These are phyloP conservation scores for Rhododendron ferrugineum DNA, from an alignment of 148 eudicot species.

Conservation along the genomic window DNA sequence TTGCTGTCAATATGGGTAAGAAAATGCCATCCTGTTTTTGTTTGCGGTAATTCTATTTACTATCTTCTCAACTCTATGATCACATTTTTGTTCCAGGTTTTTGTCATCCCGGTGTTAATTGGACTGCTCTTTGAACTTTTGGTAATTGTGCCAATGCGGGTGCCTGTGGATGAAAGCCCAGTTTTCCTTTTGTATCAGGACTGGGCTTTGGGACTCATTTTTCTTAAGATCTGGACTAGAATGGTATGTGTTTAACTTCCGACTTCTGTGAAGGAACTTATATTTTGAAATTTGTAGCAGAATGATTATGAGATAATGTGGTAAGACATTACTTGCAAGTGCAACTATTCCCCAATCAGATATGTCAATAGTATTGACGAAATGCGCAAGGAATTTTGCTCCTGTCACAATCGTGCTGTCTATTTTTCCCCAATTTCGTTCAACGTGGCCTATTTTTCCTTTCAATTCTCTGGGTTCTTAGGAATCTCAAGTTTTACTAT, in stretches of 20 bases:
- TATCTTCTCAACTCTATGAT: neutral
- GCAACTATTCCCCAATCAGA: neutral
- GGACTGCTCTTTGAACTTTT: slow-evolving; percentile 93
- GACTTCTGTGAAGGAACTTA: neutral
- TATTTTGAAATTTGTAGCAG: slow-evolving; percentile 2
- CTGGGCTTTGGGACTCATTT: slow-evolving; percentile 91
- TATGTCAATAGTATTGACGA: neutral
- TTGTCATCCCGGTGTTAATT: slow-evolving; percentile 82
- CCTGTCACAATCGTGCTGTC: neutral
- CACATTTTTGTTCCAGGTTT: slow-evolving; percentile 43
- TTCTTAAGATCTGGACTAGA: slow-evolving; percentile 94
- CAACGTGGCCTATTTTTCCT: neutral
- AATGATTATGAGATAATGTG: neutral
- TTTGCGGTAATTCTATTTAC: neutral
- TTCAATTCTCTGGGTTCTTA: neutral
- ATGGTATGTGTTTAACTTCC: slow-evolving; percentile 45
- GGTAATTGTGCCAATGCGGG: slow-evolving; percentile 96
- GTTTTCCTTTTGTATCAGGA: slow-evolving; percentile 94
- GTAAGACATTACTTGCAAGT: neutral
- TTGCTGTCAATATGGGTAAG: slow-evolving; percentile 69
- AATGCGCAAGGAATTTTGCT: neutral
- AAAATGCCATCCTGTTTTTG: slow-evolving; percentile 5
- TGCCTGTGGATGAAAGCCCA: slow-evolving; percentile 94
- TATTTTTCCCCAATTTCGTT: neutral
- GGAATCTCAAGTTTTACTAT: neutral